Percentiles rank a stretch among this genome's conserved stretches.
Evolutionary conservation across 2,329 filamentous ascomycete genomes (phyloP).

Genomic region (Colletotrichum coccodes): DNA sequence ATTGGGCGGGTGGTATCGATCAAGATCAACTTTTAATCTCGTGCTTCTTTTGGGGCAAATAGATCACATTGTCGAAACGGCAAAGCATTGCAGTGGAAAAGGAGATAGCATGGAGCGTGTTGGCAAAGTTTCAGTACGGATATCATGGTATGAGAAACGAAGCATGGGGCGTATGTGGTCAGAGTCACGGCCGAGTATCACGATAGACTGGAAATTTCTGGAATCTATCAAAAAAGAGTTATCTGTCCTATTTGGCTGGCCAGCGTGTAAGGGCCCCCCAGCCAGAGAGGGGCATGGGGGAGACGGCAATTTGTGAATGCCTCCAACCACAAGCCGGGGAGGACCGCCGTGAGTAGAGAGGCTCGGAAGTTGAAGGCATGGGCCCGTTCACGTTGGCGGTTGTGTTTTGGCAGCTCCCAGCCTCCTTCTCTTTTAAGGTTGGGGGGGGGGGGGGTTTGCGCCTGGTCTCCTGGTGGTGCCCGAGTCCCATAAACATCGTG

Average conservation of each 20-base stretch:
- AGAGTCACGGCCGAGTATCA: neutral
- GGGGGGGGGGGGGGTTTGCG: neutral
- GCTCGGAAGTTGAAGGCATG: constrained; percentile 1
- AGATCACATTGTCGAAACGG: neutral
- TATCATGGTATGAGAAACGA: neutral
- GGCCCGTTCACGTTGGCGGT: constrained; percentile 15
- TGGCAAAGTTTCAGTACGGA: neutral
- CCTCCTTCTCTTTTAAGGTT: constrained; percentile 1
- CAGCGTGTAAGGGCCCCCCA: constrained; percentile 12
- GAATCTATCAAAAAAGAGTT: neutral
- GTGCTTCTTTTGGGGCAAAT: too few species aligned
- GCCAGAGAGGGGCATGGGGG: neutral
- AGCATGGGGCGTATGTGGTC: neutral
- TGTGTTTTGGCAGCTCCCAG: constrained; percentile 24
- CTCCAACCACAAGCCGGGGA: constrained; percentile 23
- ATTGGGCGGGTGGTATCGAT: neutral
- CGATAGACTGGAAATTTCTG: constrained; percentile 18
- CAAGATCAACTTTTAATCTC: too few species aligned
- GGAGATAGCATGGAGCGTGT: neutral
- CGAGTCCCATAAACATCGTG: neutral
- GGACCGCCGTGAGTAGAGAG: constrained; percentile 4
- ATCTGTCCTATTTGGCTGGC: constrained; percentile 16
- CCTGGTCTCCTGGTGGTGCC: neutral
- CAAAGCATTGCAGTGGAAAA: too few species aligned
- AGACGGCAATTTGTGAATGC: constrained; percentile 2